Evolutionary conservation across 2,329 filamentous ascomycete genomes (phyloP).

Genomic region (Plectosphaerella sp.): DNA sequence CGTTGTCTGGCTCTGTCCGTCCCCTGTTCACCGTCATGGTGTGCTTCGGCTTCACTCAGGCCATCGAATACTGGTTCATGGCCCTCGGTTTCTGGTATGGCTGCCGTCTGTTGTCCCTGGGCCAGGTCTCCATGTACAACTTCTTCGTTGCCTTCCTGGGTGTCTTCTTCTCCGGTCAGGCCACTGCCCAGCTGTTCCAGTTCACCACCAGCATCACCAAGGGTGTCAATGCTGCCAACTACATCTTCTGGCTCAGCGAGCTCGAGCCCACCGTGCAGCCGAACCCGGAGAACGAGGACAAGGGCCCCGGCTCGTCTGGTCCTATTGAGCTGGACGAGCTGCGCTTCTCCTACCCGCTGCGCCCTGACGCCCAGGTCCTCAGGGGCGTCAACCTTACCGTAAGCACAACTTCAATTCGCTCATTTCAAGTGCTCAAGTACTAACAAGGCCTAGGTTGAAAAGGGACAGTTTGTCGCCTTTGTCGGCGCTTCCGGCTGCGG

Average conservation of each 20-base stretch:
- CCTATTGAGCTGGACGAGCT: conserved; percentile 48
- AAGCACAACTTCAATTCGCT: not conserved
- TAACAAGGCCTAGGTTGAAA: conserved; percentile 25
- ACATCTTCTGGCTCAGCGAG: conserved; percentile 42
- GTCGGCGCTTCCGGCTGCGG: conserved; percentile 54
- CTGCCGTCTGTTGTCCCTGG: conserved; percentile 27
- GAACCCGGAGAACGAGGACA: conserved; percentile 32
- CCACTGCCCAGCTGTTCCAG: conserved; percentile 33
- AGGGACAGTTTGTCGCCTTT: conserved; percentile 47
- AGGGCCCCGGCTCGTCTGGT: conserved; percentile 25
- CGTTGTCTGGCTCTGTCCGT: conserved; percentile 20
- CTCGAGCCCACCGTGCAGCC: conserved; percentile 36
- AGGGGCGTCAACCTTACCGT: conserved; percentile 35
- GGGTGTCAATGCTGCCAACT: conserved; percentile 42
- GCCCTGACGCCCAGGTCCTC: conserved; percentile 33
- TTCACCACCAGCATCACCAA: conserved; percentile 51
- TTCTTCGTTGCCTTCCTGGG: conserved; percentile 49
- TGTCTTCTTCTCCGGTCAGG: conserved; percentile 41
- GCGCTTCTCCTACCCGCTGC: conserved; percentile 58
- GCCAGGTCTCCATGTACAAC: conserved; percentile 33
- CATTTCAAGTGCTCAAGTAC: not conserved
- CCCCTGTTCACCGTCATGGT: conserved; percentile 27
- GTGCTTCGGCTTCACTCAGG: conserved; percentile 31
- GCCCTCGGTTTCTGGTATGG: conserved; percentile 39
- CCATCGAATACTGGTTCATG: conserved; percentile 31